These are phyloP conservation scores for Hyaloperonospora brassicae DNA, from an alignment of 352 stramenopile species.

Conservation along the genomic window DNA sequence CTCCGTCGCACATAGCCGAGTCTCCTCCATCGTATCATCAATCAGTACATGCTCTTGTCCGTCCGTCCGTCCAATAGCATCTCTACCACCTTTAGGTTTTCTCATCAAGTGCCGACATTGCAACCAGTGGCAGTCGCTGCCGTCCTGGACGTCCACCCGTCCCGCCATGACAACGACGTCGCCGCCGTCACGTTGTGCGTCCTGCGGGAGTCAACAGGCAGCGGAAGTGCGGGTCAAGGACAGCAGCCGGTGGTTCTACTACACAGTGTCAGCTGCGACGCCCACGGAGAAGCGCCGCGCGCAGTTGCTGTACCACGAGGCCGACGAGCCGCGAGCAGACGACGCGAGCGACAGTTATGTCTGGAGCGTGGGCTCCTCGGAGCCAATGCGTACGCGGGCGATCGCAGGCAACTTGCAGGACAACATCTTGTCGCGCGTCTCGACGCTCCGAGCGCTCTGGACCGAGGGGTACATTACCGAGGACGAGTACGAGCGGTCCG, in stretches of 20 bases:
- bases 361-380: constrained; percentile 18
- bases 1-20: too few species aligned
- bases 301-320: constrained; percentile 20
- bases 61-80: too few species aligned
- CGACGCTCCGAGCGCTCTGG: constrained; percentile 62
- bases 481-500: constrained; percentile 70
- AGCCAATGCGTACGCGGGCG: constrained; percentile 26
- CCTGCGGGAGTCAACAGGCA: constrained; percentile 32
- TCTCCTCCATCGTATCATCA: too few species aligned
- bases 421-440: constrained; percentile 55
- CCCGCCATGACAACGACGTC: constrained; percentile 5
- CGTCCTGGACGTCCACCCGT: too few species aligned
- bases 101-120: too few species aligned
- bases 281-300: constrained; percentile 28
- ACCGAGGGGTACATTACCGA: constrained; percentile 73
- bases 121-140: too few species aligned
- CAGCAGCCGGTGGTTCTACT: constrained; percentile 25
- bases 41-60: too few species aligned
- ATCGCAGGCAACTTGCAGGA: constrained; percentile 36
- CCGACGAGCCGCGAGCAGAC: constrained; percentile 20
- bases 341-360: constrained; percentile 8
- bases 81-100: too few species aligned
- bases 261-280: constrained; percentile 50
- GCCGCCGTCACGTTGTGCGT: constrained; percentile 13
- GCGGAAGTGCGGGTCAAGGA: constrained; percentile 18